Evolutionary conservation across 163 green algal species (phyloP), one percentile per base, ranked within the genome.

Genomic region (Chlorella variabilis): DNA sequence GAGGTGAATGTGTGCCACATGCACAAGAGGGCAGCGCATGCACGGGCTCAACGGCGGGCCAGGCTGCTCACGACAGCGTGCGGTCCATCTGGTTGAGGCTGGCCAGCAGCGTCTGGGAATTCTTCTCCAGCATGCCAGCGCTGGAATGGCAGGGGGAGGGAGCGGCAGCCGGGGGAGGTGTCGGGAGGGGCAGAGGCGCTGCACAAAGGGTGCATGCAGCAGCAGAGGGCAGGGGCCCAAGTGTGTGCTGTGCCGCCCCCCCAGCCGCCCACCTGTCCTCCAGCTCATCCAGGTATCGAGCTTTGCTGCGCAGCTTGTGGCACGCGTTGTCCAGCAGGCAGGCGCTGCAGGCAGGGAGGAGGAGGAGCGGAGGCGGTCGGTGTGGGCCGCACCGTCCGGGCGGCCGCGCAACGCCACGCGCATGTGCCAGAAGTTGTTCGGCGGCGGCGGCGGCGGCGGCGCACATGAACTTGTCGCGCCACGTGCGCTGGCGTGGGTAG

Each of bases 401-500:
- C n/a, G n/a, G n/a, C n/a, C n/a, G n/a, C n/a, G n/a, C n/a, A n/a
- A 54, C 15, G 45, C 45, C 11, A 54, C 11, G 45, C 45, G 45
- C 45, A 54, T 11, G 45, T 54, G 45, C 11, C 45, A 54, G 45
- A 54, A 11, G 11, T 54, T 54, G 45, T 23, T 54, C 11, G 45
- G n/a, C n/a, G n/a, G n/a, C n/a, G n/a, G n/a, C n/a, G n/a, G n/a
- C n/a, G n/a, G n/a, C n/a, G 11, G 45, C 45, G 15, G 45, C 71
- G 34, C 49, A 78, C 71, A 80, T 80, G 73, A 70, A 80, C 25
- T 69, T 69, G 56, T 70, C 73, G 4, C 73, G 36, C 73, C 73
- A 80, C 13, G 59, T 29, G 25, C 54, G 54, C 27, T 70, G 56
- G 27, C 27, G 27, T 29, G 20, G 3, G 48, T 70, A 69, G 31